Base-by-base conservation (phyloP, 305 asterid genomes). In the Rubia peregrina region DNA sequence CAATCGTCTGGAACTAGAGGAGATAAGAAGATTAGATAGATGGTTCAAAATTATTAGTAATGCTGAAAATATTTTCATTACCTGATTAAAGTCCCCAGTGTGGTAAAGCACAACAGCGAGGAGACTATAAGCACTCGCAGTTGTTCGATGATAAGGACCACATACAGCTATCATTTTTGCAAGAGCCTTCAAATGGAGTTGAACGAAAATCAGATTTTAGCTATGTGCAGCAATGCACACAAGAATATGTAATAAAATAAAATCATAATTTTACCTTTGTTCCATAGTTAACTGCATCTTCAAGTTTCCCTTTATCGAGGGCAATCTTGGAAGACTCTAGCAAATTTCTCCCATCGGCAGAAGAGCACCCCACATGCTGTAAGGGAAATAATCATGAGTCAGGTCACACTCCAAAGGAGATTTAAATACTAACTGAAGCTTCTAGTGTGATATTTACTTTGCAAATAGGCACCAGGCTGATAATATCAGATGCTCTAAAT, bases 21-120 rank as follows among this genome's bases (percentile, higher is more conserved):
- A 38, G 21, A 43, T 21, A 61, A 7, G 7, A 53, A 44, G 51
- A 16, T 36, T 26, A 33, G 60, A 43, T 74, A 49, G 30, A 26
- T 26, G 30, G 70, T 66, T 11, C 67, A 70, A 22, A 38, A 26
- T 63, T 72, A 81, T 73, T 65, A 57, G 65, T 24, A 22, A 10
- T 24, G 6, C 38, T 21, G 74, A 67, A 74, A 49, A 38, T 22
- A 24, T 53, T 51, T 21, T 59, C 41, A 56, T 71, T 76, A 89
- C 99, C 95, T 95, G 99, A 87, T 95, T 88, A 81, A 95, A 95
- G 72, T 95, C 99, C 75, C 99, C 99, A 48, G 99, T 95, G 87
- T 95, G 99, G 83, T 95, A 95, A 83, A 95, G 86, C 76, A 95
- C 99, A 81, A 95, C 99, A 67, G 99, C 97, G 57, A 95, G 94